Evolutionary conservation across 352 stramenopile species (phyloP).

Genomic region (Hyaloperonospora brassicae): DNA sequence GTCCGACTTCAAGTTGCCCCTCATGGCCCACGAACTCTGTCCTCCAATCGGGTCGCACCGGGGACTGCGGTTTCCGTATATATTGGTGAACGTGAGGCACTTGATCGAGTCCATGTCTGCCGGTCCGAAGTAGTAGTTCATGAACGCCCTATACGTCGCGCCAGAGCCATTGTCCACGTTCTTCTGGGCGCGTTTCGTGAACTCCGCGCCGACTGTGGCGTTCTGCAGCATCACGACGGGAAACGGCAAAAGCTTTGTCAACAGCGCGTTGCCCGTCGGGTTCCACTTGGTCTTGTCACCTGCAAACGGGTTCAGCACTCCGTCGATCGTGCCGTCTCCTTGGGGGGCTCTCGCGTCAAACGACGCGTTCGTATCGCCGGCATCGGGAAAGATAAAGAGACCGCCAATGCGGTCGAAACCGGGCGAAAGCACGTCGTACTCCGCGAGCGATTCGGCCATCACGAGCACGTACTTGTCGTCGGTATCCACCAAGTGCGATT

Average conservation of each 20-base stretch:
- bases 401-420: slow-evolving; percentile 38
- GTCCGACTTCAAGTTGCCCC: slow-evolving; percentile 38
- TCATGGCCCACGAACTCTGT: slow-evolving; percentile 62
- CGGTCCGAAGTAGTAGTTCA: slow-evolving; percentile 83
- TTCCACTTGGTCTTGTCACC: slow-evolving; percentile 61
- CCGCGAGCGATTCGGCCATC: slow-evolving; percentile 53
- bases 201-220: slow-evolving; percentile 27
- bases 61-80: slow-evolving; percentile 51
- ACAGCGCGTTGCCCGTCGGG: slow-evolving; percentile 37
- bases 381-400: slow-evolving; percentile 49
- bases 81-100: slow-evolving; percentile 71
- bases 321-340: slow-evolving; percentile 49
- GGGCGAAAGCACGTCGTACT: slow-evolving; percentile 25
- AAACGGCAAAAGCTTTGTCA: slow-evolving; percentile 40
- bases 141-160: slow-evolving; percentile 63
- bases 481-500: slow-evolving; percentile 16
- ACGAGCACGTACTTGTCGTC: slow-evolving; percentile 53
- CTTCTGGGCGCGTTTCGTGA: slow-evolving; percentile 45
- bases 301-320: slow-evolving; percentile 58
- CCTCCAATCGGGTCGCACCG: slow-evolving; percentile 76
- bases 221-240: slow-evolving; percentile 61
- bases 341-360: slow-evolving; percentile 54
- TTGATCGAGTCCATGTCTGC: slow-evolving; percentile 59
- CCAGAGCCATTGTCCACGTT: slow-evolving; percentile 40
- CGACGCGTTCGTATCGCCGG: slow-evolving; percentile 30